Conservation (phyloP, 257 asterid genomes). For the Solanum corneliomulleri region DNA sequence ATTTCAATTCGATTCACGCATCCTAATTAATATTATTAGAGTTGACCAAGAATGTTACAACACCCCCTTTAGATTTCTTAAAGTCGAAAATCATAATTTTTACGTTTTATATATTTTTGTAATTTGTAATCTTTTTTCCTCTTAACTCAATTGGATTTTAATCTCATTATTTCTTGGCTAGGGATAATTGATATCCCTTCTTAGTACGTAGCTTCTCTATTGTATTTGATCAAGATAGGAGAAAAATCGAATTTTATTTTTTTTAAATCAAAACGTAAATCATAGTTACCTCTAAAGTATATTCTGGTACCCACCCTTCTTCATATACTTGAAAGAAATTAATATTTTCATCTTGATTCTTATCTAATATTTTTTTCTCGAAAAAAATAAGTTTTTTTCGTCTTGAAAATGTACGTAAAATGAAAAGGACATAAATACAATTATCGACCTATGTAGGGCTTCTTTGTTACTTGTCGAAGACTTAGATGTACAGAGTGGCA, state of each 20-base stretch:
- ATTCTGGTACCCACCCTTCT: background rate
- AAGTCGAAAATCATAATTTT: background rate
- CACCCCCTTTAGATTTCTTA: background rate
- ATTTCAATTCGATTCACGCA: background rate
- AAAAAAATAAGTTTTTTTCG: background rate
- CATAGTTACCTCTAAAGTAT: background rate
- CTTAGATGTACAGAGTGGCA: background rate
- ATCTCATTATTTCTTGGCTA: background rate
- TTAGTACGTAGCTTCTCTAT: background rate
- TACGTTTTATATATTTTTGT: background rate
- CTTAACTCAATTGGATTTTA: no score
- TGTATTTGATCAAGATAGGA: no score
- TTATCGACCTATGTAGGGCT: background rate
- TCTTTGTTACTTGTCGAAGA: background rate
- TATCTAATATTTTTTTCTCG: background rate
- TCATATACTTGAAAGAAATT: background rate
- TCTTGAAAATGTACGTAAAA: background rate
- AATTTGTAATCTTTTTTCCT: background rate
- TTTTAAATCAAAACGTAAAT: background rate
- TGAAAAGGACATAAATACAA: background rate
- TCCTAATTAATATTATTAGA: background rate
- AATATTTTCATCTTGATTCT: background rate
- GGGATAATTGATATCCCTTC: no score
- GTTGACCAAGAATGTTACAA: background rate
- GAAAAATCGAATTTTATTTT: background rate